Base-by-base conservation (phyloP, 2,329 filamentous ascomycete species). In the Polytolypa hystricis region DNA sequence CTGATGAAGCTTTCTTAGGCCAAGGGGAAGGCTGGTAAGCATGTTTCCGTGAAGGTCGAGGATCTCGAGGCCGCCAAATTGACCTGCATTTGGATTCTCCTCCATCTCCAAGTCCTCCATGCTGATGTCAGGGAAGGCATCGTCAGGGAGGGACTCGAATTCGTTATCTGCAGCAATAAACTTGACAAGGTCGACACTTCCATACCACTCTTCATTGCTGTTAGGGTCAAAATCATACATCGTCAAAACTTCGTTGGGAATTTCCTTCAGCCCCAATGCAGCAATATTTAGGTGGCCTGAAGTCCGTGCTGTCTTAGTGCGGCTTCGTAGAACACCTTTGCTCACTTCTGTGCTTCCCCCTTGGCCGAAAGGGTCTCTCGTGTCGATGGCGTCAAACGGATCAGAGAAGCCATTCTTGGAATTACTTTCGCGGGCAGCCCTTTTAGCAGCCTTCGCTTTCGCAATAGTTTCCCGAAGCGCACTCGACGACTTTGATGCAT, bases 151-250 rank as follows among this genome's bases (percentile, higher is more conserved):
- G 20, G 68, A 66, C 49, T 84, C 77, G 32, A 98, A 60, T 51
- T 94, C 84, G 51, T 98, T 96, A 52, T 94, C 86, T 6, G 89
- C 86, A 4, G 83, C 86, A 45, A 91, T 75, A 33, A 96, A 77
- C 42, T 81, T 77, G 1, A 79, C 81, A 30, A 96, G 63, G 53
- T 96, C 89, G 8, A 96, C 84, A 41, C 82, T 81, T 57, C 96
- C 89, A 2, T 86, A 86, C 91, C 91, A 96, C 21, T 79, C 76
- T 23, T 72, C 75, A 15, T 71, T 65, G 9, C 66, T 68, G 25
- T 79, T 74, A 38, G 73, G 70, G 36, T 86, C 78, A 12, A 84
- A 67, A 48, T 86, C 82, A 55, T 95, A 96, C 87, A 96, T 96
- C 37, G 78, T 76, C 61, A 93, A 65, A 0, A 96, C 82, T 52